A percentile compares a stretch with the other conserved stretches of the same genome.
Conservation (phyloP, 768 basidiomycete species). For the Collybiopsis confluens region DNA sequence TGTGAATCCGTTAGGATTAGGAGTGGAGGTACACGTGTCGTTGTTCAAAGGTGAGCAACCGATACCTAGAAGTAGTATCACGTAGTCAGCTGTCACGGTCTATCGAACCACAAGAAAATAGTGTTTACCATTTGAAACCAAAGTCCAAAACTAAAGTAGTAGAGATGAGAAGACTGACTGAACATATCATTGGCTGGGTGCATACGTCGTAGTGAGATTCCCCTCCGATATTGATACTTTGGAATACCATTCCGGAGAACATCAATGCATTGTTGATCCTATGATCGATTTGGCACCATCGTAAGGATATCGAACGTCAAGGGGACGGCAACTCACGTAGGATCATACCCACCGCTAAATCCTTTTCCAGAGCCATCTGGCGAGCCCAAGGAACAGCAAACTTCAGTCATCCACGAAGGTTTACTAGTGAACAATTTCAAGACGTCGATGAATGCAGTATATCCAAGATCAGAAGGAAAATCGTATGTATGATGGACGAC, state of each 20-base stretch:
- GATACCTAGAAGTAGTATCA: constrained; percentile 20
- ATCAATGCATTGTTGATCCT: constrained; percentile 35
- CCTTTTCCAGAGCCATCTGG: constrained; percentile 30
- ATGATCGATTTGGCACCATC: neutral
- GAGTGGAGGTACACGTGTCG: constrained; percentile 26
- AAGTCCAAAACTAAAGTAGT: constrained; percentile 30
- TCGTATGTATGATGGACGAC: constrained; percentile 42
- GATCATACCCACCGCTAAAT: constrained; percentile 31
- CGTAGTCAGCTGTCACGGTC: neutral
- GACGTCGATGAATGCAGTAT: constrained; percentile 24
- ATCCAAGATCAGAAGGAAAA: constrained; percentile 35
- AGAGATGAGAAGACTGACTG: too few species aligned
- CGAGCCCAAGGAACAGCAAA: constrained; percentile 32
- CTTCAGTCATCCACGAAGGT: constrained; percentile 35
- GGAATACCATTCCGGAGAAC: constrained; percentile 34
- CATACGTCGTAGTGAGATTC: constrained; percentile 36
- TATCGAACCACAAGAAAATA: too few species aligned
- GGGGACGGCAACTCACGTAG: constrained; percentile 22
- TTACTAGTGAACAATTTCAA: constrained; percentile 27
- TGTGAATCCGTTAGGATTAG: constrained; percentile 40
- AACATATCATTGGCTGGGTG: too few species aligned
- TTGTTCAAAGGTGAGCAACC: constrained; percentile 34
- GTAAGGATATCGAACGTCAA: neutral
- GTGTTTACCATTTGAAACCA: constrained; percentile 32
- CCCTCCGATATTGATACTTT: constrained; percentile 29